phyloP scores from a whole-genome alignment of 108 stramenopile genomes.

The Chaetoceros tenuissimus region DNA sequence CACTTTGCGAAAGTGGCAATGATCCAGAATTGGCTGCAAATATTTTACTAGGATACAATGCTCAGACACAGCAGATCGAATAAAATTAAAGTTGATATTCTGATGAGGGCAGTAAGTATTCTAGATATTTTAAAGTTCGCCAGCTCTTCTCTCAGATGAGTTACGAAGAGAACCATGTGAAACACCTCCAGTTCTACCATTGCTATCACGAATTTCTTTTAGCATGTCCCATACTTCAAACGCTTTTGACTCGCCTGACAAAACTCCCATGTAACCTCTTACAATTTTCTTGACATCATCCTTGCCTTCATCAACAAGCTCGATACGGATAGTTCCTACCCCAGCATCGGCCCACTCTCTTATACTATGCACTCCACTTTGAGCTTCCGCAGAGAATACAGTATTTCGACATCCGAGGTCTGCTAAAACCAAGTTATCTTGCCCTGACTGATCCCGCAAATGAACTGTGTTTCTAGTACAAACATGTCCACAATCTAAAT shows the following conservation, averaged over 20 bases:
- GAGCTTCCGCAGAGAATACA: slow-evolving; percentile 59
- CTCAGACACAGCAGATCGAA: too few relatives aligned
- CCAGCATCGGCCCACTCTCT: slow-evolving; percentile 46
- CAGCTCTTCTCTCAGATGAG: slow-evolving; percentile 35
- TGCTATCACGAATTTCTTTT: slow-evolving; percentile 37
- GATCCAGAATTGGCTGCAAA: neutral
- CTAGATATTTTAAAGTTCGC: slow-evolving; percentile 29
- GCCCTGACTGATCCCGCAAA: slow-evolving; percentile 55
- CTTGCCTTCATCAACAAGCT: slow-evolving; percentile 60
- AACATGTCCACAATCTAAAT: slow-evolving; percentile 69
- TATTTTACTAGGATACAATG: too few relatives aligned
- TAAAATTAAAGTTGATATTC: too few relatives aligned
- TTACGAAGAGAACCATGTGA: slow-evolving; percentile 37
- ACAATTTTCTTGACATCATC: slow-evolving; percentile 40
- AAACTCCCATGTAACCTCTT: slow-evolving; percentile 25
- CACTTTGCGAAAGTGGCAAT: neutral
- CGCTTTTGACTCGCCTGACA: slow-evolving; percentile 22
- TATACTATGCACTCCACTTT: slow-evolving; percentile 45
- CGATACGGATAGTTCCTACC: slow-evolving; percentile 42
- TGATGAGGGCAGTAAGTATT: too few relatives aligned
- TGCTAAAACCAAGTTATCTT: slow-evolving; percentile 68
- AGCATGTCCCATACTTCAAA: slow-evolving; percentile 30
- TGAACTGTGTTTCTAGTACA: slow-evolving; percentile 68
- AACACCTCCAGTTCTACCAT: slow-evolving; percentile 47
- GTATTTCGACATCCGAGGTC: slow-evolving; percentile 82